Conservation (phyloP, 2,329 filamentous ascomycete species). For the Trichoderma sp. region DNA sequence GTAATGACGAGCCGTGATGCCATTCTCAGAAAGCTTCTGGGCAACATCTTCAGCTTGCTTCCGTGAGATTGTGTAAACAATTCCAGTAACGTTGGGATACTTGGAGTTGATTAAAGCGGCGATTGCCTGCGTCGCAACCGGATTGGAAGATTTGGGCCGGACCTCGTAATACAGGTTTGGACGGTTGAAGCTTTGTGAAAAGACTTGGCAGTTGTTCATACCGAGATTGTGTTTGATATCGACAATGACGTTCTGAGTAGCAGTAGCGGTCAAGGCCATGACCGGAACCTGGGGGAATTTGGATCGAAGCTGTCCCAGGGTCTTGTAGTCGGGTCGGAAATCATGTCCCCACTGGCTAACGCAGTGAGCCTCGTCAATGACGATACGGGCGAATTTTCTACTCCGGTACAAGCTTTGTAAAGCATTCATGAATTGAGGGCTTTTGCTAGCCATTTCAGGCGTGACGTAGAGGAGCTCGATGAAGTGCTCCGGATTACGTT, state of each 20-base stretch:
- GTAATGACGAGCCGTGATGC: slow-evolving; percentile 79
- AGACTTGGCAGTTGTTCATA: slow-evolving; percentile 75
- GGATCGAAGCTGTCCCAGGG: slow-evolving; percentile 70
- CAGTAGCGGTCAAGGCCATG: slow-evolving; percentile 94
- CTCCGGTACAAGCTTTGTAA: slow-evolving; percentile 69
- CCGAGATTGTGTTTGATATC: slow-evolving; percentile 92
- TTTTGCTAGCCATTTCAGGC: slow-evolving; percentile 94
- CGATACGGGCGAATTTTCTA: slow-evolving; percentile 78
- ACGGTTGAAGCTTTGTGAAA: slow-evolving; percentile 95
- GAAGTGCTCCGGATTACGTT: slow-evolving; percentile 68
- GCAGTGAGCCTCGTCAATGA: slow-evolving; percentile 99
- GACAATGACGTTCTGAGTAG: slow-evolving; percentile 86
- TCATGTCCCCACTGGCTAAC: slow-evolving; percentile 99
- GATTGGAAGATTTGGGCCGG: slow-evolving; percentile 65
- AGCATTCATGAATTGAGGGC: slow-evolving; percentile 63
- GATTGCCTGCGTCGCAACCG: slow-evolving; percentile 47
- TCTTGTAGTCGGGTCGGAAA: slow-evolving; percentile 94
- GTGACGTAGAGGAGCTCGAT: slow-evolving; percentile 93
- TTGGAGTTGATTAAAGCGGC: slow-evolving; percentile 68
- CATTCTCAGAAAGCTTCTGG: slow-evolving; percentile 61
- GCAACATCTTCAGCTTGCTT: slow-evolving; percentile 82
- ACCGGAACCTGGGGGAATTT: slow-evolving; percentile 79
- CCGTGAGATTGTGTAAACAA: slow-evolving; percentile 89
- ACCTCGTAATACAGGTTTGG: slow-evolving; percentile 93
- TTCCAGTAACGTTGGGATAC: slow-evolving; percentile 75